Evolutionary conservation across 1,284 basidiomycete species (phyloP).

Genomic region (Ganoderma lingzhi): DNA sequence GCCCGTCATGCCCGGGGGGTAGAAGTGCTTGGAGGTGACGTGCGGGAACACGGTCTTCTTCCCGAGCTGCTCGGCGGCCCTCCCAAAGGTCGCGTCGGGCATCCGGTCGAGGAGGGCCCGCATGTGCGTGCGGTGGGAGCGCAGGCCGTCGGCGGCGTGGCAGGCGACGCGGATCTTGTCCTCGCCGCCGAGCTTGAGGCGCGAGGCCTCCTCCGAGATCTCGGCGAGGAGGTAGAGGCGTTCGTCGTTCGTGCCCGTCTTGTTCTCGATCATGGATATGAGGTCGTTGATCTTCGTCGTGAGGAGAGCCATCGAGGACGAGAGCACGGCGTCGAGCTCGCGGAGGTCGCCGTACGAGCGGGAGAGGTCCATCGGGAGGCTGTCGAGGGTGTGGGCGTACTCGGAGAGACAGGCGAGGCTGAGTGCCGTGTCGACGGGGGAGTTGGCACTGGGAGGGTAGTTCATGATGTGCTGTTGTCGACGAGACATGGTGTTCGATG

Average conservation of each 20-base stretch:
- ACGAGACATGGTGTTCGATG: slow-evolving; percentile 23
- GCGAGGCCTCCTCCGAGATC: slow-evolving; percentile 92
- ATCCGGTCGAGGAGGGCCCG: slow-evolving; percentile 67
- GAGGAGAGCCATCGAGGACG: slow-evolving; percentile 83
- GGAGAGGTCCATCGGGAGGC: slow-evolving; percentile 94
- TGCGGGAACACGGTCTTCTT: slow-evolving; percentile 78
- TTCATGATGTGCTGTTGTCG: slow-evolving; percentile 23
- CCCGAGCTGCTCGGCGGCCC: slow-evolving; percentile 52
- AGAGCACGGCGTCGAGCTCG: slow-evolving; percentile 97
- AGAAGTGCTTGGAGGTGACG: slow-evolving; percentile 68
- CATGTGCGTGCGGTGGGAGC: slow-evolving; percentile 77
- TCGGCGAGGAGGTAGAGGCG: slow-evolving; percentile 90
- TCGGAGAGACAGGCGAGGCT: slow-evolving; percentile 77
- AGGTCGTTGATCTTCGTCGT: slow-evolving; percentile 81
- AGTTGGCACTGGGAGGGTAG: slow-evolving; percentile 30
- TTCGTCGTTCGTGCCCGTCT: slow-evolving; percentile 73
- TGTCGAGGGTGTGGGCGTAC: slow-evolving; percentile 92
- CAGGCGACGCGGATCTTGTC: slow-evolving; percentile 99
- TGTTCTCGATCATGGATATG: slow-evolving; percentile 80
- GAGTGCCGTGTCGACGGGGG: slow-evolving; percentile 54
- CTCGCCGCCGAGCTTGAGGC: slow-evolving; percentile 95
- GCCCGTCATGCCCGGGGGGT: slow-evolving; percentile 58
- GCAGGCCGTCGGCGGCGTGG: slow-evolving; percentile 91
- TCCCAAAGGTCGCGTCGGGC: slow-evolving; percentile 58
- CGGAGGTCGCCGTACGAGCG: slow-evolving; percentile 95